Percentiles rank a stretch among this genome's conserved stretches.
These are phyloP conservation scores for Rhexocercosporidium sp. DNA, from an alignment of 2,329 filamentous ascomycete genomes.

Conservation along the genomic window DNA sequence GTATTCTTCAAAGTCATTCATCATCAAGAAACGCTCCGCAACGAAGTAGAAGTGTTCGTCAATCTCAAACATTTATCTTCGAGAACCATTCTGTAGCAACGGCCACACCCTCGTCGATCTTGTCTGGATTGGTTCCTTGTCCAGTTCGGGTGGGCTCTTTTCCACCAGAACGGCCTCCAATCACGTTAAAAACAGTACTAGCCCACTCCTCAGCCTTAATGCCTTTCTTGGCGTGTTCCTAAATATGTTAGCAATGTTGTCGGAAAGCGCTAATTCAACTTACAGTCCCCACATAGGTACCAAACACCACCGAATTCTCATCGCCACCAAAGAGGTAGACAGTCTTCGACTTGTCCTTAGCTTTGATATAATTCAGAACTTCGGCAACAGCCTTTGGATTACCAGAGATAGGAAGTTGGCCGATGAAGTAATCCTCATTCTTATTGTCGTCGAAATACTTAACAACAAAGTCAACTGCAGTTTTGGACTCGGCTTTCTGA, in stretches of 20 bases:
- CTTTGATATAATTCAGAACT: slow-evolving; percentile 84
- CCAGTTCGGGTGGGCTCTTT: slow-evolving; percentile 90
- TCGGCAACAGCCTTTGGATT: slow-evolving; percentile 88
- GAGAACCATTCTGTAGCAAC: slow-evolving; percentile 54
- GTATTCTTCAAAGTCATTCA: too few species aligned
- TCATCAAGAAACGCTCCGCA: too few species aligned
- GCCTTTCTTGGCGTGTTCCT: slow-evolving; percentile 71
- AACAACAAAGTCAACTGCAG: slow-evolving; percentile 79
- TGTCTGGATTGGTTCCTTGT: slow-evolving; percentile 81
- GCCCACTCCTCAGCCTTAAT: slow-evolving; percentile 87
- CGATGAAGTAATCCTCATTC: slow-evolving; percentile 71
- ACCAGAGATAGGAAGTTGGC: slow-evolving; percentile 76
- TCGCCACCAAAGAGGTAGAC: slow-evolving; percentile 85
- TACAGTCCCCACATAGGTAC: slow-evolving; percentile 87
- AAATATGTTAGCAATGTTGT: slow-evolving; percentile 27
- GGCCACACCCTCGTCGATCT: slow-evolving; percentile 83
- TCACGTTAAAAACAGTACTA: slow-evolving; percentile 73
- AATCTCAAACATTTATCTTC: too few species aligned
- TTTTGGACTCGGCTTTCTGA: slow-evolving; percentile 90
- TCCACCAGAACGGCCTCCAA: slow-evolving; percentile 92
- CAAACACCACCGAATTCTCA: slow-evolving; percentile 76
- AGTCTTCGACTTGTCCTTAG: slow-evolving; percentile 85
- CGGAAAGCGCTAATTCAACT: slow-evolving; percentile 41
- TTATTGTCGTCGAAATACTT: slow-evolving; percentile 76
- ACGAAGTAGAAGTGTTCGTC: too few species aligned